phyloP scores from a whole-genome alignment of 257 asterid genomes.

The Solanum pennellii region DNA sequence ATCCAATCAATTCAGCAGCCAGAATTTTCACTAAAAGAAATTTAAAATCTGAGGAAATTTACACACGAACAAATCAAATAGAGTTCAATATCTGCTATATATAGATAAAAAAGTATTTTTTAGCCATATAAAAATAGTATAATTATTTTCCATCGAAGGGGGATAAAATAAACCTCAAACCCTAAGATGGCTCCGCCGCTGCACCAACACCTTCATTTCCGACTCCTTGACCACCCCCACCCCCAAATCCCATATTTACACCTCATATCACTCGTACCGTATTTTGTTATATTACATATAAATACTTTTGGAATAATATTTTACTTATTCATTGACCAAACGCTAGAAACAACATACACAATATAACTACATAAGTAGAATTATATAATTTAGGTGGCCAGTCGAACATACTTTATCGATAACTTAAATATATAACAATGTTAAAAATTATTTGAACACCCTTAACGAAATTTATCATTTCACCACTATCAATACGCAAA shows the following conservation, averaged over 20 bases:
- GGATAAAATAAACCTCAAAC: background rate
- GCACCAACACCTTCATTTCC: background rate
- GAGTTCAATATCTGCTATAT: accelerated
- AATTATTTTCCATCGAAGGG: too few relatives aligned
- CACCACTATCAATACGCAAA: too few relatives aligned
- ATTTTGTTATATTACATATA: background rate
- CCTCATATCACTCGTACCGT: background rate
- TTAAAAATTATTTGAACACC: too few relatives aligned
- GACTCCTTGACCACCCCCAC: background rate
- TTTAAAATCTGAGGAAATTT: too few relatives aligned
- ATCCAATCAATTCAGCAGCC: accelerated
- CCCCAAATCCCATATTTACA: background rate
- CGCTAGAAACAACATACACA: background rate
- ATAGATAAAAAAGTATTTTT: accelerated
- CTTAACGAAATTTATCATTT: too few relatives aligned
- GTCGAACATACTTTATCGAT: accelerated
- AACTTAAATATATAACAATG: too few relatives aligned
- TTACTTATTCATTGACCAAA: background rate
- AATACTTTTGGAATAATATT: background rate
- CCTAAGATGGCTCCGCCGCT: background rate
- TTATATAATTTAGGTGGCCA: accelerated
- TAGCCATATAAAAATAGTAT: too few relatives aligned
- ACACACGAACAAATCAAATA: background rate
- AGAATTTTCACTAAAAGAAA: background rate
- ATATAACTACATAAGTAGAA: background rate